Base-by-base conservation (phyloP, 208 protist species). In the Crithidia thermophila region DNA sequence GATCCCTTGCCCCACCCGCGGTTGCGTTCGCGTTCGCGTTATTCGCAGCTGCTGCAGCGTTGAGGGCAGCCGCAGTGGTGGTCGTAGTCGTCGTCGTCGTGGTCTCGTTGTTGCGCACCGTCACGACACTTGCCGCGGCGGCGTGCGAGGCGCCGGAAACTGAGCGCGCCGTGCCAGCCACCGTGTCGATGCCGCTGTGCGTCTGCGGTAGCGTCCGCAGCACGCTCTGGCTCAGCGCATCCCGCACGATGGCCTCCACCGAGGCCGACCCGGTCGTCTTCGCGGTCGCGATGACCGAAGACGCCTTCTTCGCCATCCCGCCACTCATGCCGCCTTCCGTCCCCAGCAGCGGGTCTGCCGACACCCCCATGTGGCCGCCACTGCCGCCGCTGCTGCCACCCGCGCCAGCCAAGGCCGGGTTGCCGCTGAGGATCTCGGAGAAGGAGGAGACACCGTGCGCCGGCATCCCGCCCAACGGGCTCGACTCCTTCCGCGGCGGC, bases 191-290 rank as follows among this genome's bases (percentile, higher is more conserved):
- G 14, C 21, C 46, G 28, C 28, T 64, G 64, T 82, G 80, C 31
- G 67, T 65, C 20, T 63, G 36, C 9, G 79, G 67, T 2, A 88
- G 62, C 14, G 65, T 75, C 40, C 65, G 67, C 37, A 88, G 51
- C 3, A 90, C 74, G 40, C 84, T 90, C 43, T 90, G 80, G 57
- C 84, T 90, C 21, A 90, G 76, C 7, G 79, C 80, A 36, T 90
- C 84, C 25, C 80, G 63, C 47, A 90, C 75, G 27, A 90, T 72
- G 4, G 79, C 84, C 25, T 66, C 72, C 34, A 85, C 72, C 4
- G 75, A 75, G 34, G 72, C 45, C 0, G 68, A 67, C 13, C 46
- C 74, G 14, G 21, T 60, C 28, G 43, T 37, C 43, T 51, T 45
- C 8, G 50, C 31, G 16, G 52, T 36, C 8, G 55, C 25, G 23